phyloP scores from a whole-genome alignment of 73 alveolate genomes.

The Urostyla sp. region DNA sequence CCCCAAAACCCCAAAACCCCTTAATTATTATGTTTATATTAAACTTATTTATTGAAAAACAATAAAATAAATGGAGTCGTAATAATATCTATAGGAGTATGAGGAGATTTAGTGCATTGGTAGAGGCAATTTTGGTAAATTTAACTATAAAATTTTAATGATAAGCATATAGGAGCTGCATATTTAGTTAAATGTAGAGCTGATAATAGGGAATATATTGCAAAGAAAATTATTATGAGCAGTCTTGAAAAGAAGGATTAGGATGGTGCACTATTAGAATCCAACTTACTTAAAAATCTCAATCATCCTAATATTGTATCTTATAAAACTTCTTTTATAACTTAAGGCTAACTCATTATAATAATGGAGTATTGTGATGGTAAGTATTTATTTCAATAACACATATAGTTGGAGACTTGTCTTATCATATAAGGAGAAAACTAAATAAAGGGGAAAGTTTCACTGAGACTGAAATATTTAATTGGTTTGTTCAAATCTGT shows the following conservation, averaged over 20 bases:
- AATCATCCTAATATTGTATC: slow-evolving; percentile 94
- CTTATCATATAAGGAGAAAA: slow-evolving; percentile 80
- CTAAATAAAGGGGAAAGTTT: slow-evolving; percentile 67
- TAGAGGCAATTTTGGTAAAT: slow-evolving; percentile 80
- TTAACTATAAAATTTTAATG: neutral
- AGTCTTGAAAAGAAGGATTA: slow-evolving; percentile 71
- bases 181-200: slow-evolving; percentile 61
- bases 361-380: slow-evolving; percentile 93
- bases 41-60: neutral
- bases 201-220: slow-evolving; percentile 61
- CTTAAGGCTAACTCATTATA: slow-evolving; percentile 77
- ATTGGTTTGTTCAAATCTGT: slow-evolving; percentile 83
- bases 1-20: slow-evolving; percentile 17
- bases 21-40: neutral
- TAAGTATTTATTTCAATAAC: neutral
- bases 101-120: slow-evolving; percentile 75
- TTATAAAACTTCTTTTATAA: slow-evolving; percentile 89
- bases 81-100: slow-evolving; percentile 49
- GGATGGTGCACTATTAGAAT: slow-evolving; percentile 80
- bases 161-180: slow-evolving; percentile 70
- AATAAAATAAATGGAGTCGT: slow-evolving; percentile 37
- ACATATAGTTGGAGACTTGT: slow-evolving; percentile 73
- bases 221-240: slow-evolving; percentile 76
- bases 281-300: slow-evolving; percentile 73
- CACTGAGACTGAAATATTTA: slow-evolving; percentile 83